phyloP scores from a whole-genome alignment of 495 filamentous ascomycete genomes.

The Rusavskia elegans region DNA sequence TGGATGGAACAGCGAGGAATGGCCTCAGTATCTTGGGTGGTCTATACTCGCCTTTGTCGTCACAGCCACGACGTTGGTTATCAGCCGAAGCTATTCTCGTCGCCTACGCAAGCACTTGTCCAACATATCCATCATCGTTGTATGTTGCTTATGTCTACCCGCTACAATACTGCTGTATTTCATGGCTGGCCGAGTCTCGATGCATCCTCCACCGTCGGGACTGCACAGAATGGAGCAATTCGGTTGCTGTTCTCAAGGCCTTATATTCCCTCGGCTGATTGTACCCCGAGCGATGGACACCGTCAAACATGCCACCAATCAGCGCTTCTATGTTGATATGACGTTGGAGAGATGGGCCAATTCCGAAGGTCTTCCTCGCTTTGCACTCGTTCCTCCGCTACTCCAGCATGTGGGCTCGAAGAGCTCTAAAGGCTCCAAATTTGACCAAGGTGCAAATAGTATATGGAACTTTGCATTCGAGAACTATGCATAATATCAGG shows the following conservation, averaged over 20 bases:
- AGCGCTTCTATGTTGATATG: constrained; percentile 13
- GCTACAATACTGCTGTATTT: constrained; percentile 21
- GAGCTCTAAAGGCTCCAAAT: constrained; percentile 11
- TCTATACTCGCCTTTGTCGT: constrained; percentile 16
- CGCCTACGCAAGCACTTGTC: constrained; percentile 11
- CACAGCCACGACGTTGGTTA: constrained; percentile 9
- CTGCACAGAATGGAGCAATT: constrained; percentile 20
- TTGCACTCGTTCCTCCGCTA: constrained; percentile 19
- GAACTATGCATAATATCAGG: neutral
- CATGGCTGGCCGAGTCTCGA: constrained; percentile 22
- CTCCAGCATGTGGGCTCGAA: constrained; percentile 22
- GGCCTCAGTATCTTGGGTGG: constrained; percentile 24
- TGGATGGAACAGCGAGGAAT: constrained; percentile 39
- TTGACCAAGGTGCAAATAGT: constrained; percentile 8
- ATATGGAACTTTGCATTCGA: constrained; percentile 15
- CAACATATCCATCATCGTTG: constrained; percentile 14
- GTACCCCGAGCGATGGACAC: constrained; percentile 12
- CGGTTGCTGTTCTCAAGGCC: constrained; percentile 25
- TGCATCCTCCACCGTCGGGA: constrained; percentile 19
- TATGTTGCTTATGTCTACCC: constrained; percentile 19
- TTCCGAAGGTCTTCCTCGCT: constrained; percentile 12
- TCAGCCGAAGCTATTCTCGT: constrained; percentile 9
- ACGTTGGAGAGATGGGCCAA: constrained; percentile 24
- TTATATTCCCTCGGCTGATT: constrained; percentile 17
- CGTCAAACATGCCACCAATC: constrained; percentile 7